Base-by-base conservation (phyloP, 352 stramenopile species). In the Phytophthora brassicae region DNA sequence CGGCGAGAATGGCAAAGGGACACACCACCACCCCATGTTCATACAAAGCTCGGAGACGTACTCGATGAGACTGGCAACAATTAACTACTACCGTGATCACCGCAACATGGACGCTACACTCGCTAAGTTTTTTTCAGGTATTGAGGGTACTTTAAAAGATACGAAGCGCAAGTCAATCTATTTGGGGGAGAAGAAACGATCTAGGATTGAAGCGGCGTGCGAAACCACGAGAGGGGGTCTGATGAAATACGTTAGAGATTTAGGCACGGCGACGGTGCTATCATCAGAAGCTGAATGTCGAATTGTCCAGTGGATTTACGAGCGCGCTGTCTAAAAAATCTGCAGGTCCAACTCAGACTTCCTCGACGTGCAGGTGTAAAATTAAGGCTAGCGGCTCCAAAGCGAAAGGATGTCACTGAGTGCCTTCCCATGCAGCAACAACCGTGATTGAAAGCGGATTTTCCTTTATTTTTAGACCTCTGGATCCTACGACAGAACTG, bases 301-400 rank as follows among this genome's bases (percentile, higher is more conserved):
- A 17, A 60, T 78, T 16, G 62, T 68, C 0, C 5, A 26, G n/a
- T 72, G 63, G 56, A 57, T 79, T 7, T 59, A 66, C 38, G 45
- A 52, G 28, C 28, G 5, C 9, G 5, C 28, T 5, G 28, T 5
- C 28, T 33, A 11, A 11, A 11, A 9, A 33, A 33, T 33, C 9
- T 33, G 9, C 28, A 33, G 28, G 28, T 33, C 5, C 28, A 33
- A 9, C 28, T 9, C 28, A 33, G 28, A 33, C 9, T 33, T 5
- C 28, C 9, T 33, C 28, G 9, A 9, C 6, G 5, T 5, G 9
- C 28, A 33, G 9, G 28, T 33, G 28, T 9, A 33, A 33, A 33
- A 11, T 33, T 33, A 5, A 33, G 9, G 9, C 28, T 33, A 33
- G 28, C 28, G 28, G 28, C 28, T 33, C 9, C 28, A 5, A 33